phyloP scores from a whole-genome alignment of 108 stramenopile species.

The Skeletonema costatum region DNA sequence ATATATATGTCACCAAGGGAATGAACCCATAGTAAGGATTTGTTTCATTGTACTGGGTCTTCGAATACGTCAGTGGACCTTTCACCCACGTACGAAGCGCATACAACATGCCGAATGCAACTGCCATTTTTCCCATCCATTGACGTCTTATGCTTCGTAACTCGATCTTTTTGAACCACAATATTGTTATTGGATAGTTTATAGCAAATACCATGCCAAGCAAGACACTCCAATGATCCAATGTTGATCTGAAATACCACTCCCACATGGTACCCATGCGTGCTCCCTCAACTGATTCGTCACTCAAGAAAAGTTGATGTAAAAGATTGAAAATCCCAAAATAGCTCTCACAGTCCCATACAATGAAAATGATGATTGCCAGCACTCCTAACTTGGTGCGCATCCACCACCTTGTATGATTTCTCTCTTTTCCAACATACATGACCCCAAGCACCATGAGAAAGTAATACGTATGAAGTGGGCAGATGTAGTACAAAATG shows the following conservation, averaged over 20 bases:
- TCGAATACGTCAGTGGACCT: conserved; percentile 76
- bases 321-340: conserved; percentile 73
- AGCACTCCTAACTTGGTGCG: conserved; percentile 83
- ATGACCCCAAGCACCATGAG: conserved; percentile 94
- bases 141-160: conserved; percentile 41
- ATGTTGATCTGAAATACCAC: conserved; percentile 94
- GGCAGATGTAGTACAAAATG: conserved; percentile 98
- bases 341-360: conserved; percentile 88
- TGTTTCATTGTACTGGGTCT: conserved; percentile 92
- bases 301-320: conserved; percentile 82
- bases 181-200: conserved; percentile 90
- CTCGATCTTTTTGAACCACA: conserved; percentile 88
- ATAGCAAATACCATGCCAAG: conserved; percentile 96
- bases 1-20: conserved; percentile 93
- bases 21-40: conserved; percentile 96
- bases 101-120: conserved; percentile 57
- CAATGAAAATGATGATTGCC: conserved; percentile 80
- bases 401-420: conserved; percentile 90
- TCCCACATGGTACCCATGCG: conserved; percentile 89
- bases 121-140: conserved; percentile 65
- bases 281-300: conserved; percentile 81
- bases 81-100: conserved; percentile 74
- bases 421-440: conserved; percentile 69
- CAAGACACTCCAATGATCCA: conserved; percentile 96
- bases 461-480: conserved; percentile 97